These are phyloP conservation scores for Mycocentrospora acerina DNA, from an alignment of 2,329 filamentous ascomycete species.

Conservation along the genomic window DNA sequence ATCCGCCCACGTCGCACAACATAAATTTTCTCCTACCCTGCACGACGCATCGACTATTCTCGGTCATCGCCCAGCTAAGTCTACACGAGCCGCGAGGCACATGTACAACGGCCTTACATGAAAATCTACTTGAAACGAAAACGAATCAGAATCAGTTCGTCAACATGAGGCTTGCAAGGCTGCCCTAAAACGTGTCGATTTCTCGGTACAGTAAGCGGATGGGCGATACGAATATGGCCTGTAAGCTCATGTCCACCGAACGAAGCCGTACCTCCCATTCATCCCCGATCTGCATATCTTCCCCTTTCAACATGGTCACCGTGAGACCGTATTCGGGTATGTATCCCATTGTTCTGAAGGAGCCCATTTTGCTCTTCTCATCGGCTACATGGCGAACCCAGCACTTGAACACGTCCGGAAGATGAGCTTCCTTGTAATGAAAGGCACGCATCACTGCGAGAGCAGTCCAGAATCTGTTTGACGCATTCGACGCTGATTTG, in stretches of 20 bases:
- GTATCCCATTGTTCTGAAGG: slow-evolving; percentile 9
- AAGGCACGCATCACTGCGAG: slow-evolving; percentile 60
- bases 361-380: slow-evolving; percentile 2
- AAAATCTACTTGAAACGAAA: no score
- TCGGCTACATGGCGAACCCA: slow-evolving; percentile 19
- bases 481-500: slow-evolving; percentile 36
- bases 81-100: no score
- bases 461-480: slow-evolving; percentile 51
- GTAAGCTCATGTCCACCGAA: slow-evolving; percentile 38
- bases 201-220: no score
- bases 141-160: no score
- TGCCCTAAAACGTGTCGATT: no score
- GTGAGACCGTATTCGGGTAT: slow-evolving; percentile 21
- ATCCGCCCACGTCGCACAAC: no score
- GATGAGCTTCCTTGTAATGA: slow-evolving; percentile 54
- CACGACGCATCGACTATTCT: no score
- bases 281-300: slow-evolving; percentile 42
- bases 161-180: no score
- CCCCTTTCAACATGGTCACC: slow-evolving; percentile 11
- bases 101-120: no score
- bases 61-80: no score
- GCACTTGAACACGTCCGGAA: slow-evolving; percentile 52
- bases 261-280: slow-evolving; percentile 49
- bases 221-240: slow-evolving; percentile 37
- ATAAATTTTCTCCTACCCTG: no score